Base-by-base conservation (phyloP, 192 early-diverging fungal species). In the Jimgerdemannia flammicorona region DNA sequence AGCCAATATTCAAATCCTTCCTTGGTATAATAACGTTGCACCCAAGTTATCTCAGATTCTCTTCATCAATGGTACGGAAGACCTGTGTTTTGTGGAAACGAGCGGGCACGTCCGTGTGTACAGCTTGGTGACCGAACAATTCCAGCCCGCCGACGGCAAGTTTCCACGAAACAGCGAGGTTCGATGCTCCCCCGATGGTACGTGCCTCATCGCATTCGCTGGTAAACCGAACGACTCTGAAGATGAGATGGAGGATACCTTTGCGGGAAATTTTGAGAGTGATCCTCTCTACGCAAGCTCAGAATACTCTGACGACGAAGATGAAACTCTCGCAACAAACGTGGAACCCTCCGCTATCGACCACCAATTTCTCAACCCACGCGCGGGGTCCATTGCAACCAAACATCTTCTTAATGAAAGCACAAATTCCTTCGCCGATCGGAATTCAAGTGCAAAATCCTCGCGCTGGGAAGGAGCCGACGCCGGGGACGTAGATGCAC, bases 171-270 rank as follows among this genome's bases (percentile, higher is more conserved):
- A 72, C 0, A 59, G 49, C 49, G 14, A 59, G 49, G 49, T 59
- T 14, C 49, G 49, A 59, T 59, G 49, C 49, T 20, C 29, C 3
- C 71, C 75, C 6, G 75, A 77, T 77, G 75, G 75, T 19, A 3
- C 75, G 4, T 77, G 75, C 29, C 67, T 77, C 40, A 41, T 77
- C n/a, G 75, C 70, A n/a, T 72, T 77, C 72, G 40, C 67, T 3
- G 66, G 40, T 43, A 70, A 70, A n/a, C 11, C 29, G 70, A 4
- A 54, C 3, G n/a, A 70, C 9, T 18, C 4, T 6, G 70, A 59
- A 59, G 49, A 6, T 3, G 59, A 72, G 44, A 59, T 20, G 40
- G 17, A 76, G 40, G 67, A 40, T 59, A 59, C 49, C 49, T 2
- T 59, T 59, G 49, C 8, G 0, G 14, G 49, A 59, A 59, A 59